Base-by-base conservation (phyloP, 1,139 yeast genomes). In the Blastobotrys ciferrii region DNA sequence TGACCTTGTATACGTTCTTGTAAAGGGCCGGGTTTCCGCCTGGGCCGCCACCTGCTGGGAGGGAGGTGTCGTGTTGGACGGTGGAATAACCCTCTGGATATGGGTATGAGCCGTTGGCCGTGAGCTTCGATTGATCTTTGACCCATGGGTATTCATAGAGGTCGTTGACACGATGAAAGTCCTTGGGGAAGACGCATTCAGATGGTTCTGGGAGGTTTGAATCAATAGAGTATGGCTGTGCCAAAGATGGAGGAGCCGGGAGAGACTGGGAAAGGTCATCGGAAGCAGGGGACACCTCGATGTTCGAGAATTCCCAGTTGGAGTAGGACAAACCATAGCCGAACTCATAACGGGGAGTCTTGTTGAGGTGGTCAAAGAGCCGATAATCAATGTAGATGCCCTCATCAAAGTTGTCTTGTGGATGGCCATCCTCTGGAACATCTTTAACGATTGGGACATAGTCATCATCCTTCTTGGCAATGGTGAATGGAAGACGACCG, bases 241-340 rank as follows among this genome's bases (percentile, higher is more conserved):
- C 40, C 53, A 76, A 77, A 28, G 74, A 75, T 18, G 72, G 72
- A 2, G 83, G 81, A 40, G 68, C 66, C 1, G 82, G 81, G 43
- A 80, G 67, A n/a, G n/a, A n/a, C 52, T 73, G 74, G 50, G 75
- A 74, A 1, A 76, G 63, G 7, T 82, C 81, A 3, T 76, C 63
- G 46, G 64, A 62, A 1, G 74, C 65, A 58, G 75, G 77, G 14
- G 62, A 60, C 30, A 79, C 72, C 36, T 43, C 28, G 38, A 56
- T 47, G 36, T 52, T 42, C 15, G 66, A 63, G 17, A 77, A 61
- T 33, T 70, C 64, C 56, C 78, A 81, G 45, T 65, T 69, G 1
- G 84, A 72, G 59, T 78, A 81, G 2, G 83, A 78, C 50, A 81
- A 67, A 6, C 87, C 86, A 64, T 62, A 78, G 0, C 86, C 86